Percentiles rank a stretch among this genome's conserved stretches.
Evolutionary conservation across 1,284 basidiomycete species (phyloP).

Genomic region (Amylostereum areolatum): DNA sequence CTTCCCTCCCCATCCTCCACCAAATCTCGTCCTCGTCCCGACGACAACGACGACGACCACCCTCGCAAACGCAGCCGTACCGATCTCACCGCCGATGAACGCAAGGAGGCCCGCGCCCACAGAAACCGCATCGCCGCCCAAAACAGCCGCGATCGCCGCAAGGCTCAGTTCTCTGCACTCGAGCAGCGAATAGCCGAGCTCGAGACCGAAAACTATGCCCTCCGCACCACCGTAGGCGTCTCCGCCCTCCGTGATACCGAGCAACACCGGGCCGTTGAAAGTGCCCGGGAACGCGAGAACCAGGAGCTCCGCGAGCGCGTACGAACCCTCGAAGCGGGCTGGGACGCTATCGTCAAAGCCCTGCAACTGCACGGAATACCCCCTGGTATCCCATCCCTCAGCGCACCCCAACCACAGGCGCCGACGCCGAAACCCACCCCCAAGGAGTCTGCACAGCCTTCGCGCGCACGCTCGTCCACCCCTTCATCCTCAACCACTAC

Average conservation of each 20-base stretch:
- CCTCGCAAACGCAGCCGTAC: slow-evolving; percentile 66
- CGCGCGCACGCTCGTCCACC: slow-evolving; percentile 7
- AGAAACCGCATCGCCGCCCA: slow-evolving; percentile 81
- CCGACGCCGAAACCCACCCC: neutral
- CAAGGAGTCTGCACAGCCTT: too few relatives aligned
- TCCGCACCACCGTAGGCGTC: slow-evolving; percentile 32
- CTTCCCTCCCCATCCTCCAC: slow-evolving; percentile 16
- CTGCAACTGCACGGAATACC: slow-evolving; percentile 62
- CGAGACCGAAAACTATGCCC: slow-evolving; percentile 39
- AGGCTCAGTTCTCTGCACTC: slow-evolving; percentile 60
- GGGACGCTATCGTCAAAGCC: slow-evolving; percentile 72
- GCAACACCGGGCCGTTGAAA: slow-evolving; percentile 33
- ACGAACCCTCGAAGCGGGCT: slow-evolving; percentile 69
- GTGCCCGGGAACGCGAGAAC: slow-evolving; percentile 61
- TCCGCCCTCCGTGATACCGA: slow-evolving; percentile 20
- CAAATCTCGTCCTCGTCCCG: slow-evolving; percentile 14
- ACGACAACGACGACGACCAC: slow-evolving; percentile 27
- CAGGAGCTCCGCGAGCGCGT: slow-evolving; percentile 69
- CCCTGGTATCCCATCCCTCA: slow-evolving; percentile 22
- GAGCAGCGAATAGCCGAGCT: slow-evolving; percentile 37
- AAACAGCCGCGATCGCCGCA: slow-evolving; percentile 76
- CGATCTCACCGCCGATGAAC: slow-evolving; percentile 59
- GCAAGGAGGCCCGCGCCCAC: slow-evolving; percentile 77
- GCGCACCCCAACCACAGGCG: slow-evolving; percentile 12
- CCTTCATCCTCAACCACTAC: slow-evolving; percentile 19